phyloP scores from a whole-genome alignment of 805 yeast species.

The Candida ovalis region DNA sequence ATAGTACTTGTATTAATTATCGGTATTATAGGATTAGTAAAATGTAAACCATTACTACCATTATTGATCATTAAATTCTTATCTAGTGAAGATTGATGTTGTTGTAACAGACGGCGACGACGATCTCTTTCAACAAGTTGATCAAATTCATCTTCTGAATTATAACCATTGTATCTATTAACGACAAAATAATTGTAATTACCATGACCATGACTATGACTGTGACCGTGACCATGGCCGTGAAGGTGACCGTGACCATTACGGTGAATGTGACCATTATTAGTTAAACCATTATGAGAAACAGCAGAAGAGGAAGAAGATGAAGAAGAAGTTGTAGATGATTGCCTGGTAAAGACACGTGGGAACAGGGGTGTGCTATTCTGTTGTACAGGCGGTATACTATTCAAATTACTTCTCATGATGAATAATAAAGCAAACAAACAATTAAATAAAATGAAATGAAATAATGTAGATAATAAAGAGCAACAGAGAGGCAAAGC shows the following conservation, averaged over 20 bases:
- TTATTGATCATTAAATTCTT: too few relatives aligned
- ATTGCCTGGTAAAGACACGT: neutral
- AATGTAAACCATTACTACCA: neutral
- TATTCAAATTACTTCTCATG: conserved; percentile 2
- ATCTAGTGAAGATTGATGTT: neutral
- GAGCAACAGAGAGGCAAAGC: neutral
- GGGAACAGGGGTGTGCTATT: neutral
- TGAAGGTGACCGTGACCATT: too few relatives aligned
- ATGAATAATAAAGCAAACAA: neutral
- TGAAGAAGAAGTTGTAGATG: conserved; percentile 1
- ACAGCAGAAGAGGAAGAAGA: neutral
- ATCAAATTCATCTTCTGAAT: conserved; percentile 7
- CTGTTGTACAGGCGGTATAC: neutral
- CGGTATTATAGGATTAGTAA: neutral
- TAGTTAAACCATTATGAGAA: neutral
- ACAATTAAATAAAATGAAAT: neutral
- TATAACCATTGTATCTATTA: neutral
- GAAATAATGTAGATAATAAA: too few relatives aligned
- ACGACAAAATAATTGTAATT: neutral
- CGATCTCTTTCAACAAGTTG: neutral
- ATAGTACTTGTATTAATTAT: neutral
- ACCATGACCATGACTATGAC: neutral
- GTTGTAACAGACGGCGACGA: neutral
- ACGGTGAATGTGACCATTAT: too few relatives aligned
- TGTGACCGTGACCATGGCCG: too few relatives aligned